Percentiles rank a stretch among this genome's conserved stretches.
Evolutionary conservation across 345 rosid species (phyloP).

Genomic region (Gynandropsis gynandra): DNA sequence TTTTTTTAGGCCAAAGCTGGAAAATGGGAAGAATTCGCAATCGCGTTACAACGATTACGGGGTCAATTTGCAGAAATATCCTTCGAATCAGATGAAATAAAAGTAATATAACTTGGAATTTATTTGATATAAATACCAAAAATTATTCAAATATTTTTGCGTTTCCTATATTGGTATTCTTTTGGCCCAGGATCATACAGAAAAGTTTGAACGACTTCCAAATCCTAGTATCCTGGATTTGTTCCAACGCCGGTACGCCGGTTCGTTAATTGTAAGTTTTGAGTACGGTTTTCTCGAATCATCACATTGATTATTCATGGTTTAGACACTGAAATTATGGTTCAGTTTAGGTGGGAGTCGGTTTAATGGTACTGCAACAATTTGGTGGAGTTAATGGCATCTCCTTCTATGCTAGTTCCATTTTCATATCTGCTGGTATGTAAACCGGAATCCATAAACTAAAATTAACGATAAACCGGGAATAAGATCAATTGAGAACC

Average conservation of each 20-base stretch:
- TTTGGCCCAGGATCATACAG: slow-evolving; percentile 32
- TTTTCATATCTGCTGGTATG: slow-evolving; percentile 44
- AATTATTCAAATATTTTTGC: neutral
- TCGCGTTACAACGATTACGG: slow-evolving; percentile 39
- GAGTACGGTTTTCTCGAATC: neutral
- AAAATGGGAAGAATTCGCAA: slow-evolving; percentile 38
- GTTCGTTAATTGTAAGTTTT: slow-evolving; percentile 33
- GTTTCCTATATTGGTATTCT: neutral
- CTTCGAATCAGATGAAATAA: slow-evolving; percentile 47
- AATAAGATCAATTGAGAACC: neutral
- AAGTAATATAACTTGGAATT: slow-evolving; percentile 26
- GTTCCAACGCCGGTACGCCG: slow-evolving; percentile 28
- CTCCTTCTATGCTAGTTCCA: slow-evolving; percentile 46
- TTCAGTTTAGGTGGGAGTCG: slow-evolving; percentile 46
- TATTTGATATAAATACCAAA: neutral
- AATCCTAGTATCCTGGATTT: slow-evolving; percentile 28
- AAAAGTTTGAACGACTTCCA: slow-evolving; percentile 22
- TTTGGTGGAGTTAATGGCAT: slow-evolving; percentile 66
- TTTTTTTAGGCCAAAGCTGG: slow-evolving; percentile 47
- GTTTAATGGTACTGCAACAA: slow-evolving; percentile 75
- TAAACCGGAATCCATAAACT: neutral
- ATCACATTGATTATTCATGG: neutral
- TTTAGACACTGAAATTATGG: slow-evolving; percentile 8
- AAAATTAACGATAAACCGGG: neutral
- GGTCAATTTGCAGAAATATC: slow-evolving; percentile 45